A percentile compares a stretch with the other conserved stretches of the same genome.
Evolutionary conservation across 2,329 filamentous ascomycete species (phyloP).

Genomic region (Fusarium austroafricanum): DNA sequence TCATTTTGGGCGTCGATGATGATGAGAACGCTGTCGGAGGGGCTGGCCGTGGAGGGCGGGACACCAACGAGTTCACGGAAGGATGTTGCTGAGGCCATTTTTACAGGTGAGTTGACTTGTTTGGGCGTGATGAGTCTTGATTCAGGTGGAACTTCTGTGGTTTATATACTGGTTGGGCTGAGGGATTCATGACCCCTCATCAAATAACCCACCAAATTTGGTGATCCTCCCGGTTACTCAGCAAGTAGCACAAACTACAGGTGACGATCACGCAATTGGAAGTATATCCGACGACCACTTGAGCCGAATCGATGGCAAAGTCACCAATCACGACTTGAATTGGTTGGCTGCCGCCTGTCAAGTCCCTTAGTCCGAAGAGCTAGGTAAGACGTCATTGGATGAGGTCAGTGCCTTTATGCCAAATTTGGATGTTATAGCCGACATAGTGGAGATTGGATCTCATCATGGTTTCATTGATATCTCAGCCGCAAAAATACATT

Average conservation of each 20-base stretch:
- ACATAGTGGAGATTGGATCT: not conserved
- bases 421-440: not conserved
- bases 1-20: conserved; percentile 80
- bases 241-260: not conserved
- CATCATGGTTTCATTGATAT: no score
- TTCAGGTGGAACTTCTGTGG: no score
- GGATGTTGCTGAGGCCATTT: conserved; percentile 15
- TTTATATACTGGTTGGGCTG: not conserved
- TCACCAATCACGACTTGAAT: not conserved
- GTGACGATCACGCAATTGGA: conserved; percentile 2
- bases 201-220: not conserved
- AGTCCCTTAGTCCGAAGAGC: conserved; percentile 16
- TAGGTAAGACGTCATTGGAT: not conserved
- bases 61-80: conserved; percentile 57
- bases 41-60: conserved; percentile 65
- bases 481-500: no score
- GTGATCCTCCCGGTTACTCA: conserved; percentile 11
- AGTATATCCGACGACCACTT: accelerated
- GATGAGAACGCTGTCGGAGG: conserved; percentile 69
- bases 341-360: not conserved
- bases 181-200: not conserved
- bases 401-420: not conserved
- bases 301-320: not conserved
- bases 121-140: no score
- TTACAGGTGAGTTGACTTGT: not conserved